phyloP scores from a whole-genome alignment of 805 yeast genomes.

The Candida pseudoglaebosa region DNA sequence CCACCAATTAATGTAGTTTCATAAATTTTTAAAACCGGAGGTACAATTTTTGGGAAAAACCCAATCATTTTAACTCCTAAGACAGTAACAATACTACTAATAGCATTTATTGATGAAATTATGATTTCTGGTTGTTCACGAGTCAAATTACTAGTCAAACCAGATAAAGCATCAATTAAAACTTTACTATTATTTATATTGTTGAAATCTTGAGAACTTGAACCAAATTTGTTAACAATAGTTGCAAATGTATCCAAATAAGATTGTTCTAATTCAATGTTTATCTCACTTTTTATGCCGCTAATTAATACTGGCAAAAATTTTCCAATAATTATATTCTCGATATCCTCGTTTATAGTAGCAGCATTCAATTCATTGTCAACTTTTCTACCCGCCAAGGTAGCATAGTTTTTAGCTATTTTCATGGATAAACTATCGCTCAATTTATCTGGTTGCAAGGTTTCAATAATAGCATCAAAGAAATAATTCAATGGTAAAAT shows the following conservation, averaged over 20 bases:
- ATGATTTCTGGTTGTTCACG: constrained; percentile 57
- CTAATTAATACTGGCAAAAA: constrained; percentile 49
- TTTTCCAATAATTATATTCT: constrained; percentile 47
- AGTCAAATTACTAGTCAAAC: constrained; percentile 47
- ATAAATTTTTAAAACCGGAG: constrained; percentile 65
- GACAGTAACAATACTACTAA: constrained; percentile 64
- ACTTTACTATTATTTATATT: constrained; percentile 42
- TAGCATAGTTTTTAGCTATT: constrained; percentile 58
- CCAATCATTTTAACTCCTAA: constrained; percentile 87
- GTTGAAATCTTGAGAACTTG: constrained; percentile 17
- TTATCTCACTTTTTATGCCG: constrained; percentile 31
- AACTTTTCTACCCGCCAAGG: constrained; percentile 64
- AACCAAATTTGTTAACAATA: constrained; percentile 60
- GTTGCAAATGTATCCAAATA: constrained; percentile 65
- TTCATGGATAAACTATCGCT: constrained; percentile 41
- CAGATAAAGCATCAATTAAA: constrained; percentile 46
- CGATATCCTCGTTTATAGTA: constrained; percentile 38
- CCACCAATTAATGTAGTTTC: constrained; percentile 29
- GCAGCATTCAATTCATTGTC: constrained; percentile 56
- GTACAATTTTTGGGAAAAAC: constrained; percentile 77
- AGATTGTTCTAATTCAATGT: constrained; percentile 58
- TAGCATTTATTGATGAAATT: constrained; percentile 69
- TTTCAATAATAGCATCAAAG: constrained; percentile 51
- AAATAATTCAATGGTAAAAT: constrained; percentile 74
- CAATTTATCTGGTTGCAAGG: constrained; percentile 28